phyloP scores from a whole-genome alignment of 2,329 filamentous ascomycete genomes.

The Diplodia seriata region DNA sequence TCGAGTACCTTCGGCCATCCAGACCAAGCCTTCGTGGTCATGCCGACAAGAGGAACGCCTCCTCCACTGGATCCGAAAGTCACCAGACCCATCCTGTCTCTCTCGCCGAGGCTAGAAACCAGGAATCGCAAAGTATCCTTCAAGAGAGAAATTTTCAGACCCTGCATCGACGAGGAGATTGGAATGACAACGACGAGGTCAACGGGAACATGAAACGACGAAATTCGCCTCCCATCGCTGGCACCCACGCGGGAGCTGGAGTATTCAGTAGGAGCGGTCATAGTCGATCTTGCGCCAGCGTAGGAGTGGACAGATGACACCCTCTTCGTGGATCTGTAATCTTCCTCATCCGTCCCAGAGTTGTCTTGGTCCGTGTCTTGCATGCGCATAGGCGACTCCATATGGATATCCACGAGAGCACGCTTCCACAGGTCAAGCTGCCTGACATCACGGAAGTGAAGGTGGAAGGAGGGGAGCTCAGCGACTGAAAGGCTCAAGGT shows the following conservation, averaged over 20 bases:
- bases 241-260: slow-evolving; percentile 53
- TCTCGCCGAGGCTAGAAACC: slow-evolving; percentile 85
- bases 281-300: slow-evolving; percentile 76
- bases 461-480: slow-evolving; percentile 92
- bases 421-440: slow-evolving; percentile 92
- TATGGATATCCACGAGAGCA: slow-evolving; percentile 82
- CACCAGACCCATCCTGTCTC: slow-evolving; percentile 95
- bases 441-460: slow-evolving; percentile 82
- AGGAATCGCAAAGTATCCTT: slow-evolving; percentile 92
- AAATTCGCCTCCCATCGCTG: slow-evolving; percentile 53
- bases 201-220: slow-evolving; percentile 82
- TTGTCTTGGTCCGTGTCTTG: slow-evolving; percentile 79
- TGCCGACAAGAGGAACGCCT: slow-evolving; percentile 93
- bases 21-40: slow-evolving; percentile 94
- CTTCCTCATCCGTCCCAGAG: slow-evolving; percentile 88
- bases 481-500: slow-evolving; percentile 89
- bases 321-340: slow-evolving; percentile 70
- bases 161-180: slow-evolving; percentile 98
- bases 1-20: slow-evolving; percentile 88
- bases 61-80: slow-evolving; percentile 95
- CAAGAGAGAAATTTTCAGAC: slow-evolving; percentile 95
- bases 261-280: slow-evolving; percentile 71
- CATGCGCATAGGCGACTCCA: slow-evolving; percentile 64
- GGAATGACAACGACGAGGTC: slow-evolving; percentile 97
- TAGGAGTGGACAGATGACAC: slow-evolving; percentile 86